Percentiles rank a stretch among this genome's conserved stretches.
Conservation (phyloP, 2,329 filamentous ascomycete species). For the Dissoconium aciculare region DNA sequence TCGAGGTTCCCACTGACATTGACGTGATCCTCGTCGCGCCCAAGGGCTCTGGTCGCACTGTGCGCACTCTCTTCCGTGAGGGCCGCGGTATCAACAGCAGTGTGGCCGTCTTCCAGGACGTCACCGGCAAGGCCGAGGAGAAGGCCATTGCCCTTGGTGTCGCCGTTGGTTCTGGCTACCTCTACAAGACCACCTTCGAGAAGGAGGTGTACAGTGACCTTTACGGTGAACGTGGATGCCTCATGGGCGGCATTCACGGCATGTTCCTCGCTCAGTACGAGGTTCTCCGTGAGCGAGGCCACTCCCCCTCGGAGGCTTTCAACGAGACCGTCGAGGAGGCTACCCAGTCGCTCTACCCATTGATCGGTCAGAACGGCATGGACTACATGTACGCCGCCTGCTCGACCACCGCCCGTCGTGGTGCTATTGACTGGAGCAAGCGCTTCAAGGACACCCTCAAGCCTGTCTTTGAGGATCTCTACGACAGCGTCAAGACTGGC, state of each 20-base stretch:
- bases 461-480: conserved; percentile 96
- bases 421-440: conserved; percentile 96
- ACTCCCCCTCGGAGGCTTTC: conserved; percentile 96
- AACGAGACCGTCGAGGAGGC: conserved; percentile 99
- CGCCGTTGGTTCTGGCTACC: conserved; percentile 91
- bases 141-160: conserved; percentile 94
- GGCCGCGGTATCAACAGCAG: conserved; percentile 99
- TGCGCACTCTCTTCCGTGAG: conserved; percentile 97
- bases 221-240: conserved; percentile 98
- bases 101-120: conserved; percentile 95
- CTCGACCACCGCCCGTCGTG: conserved; percentile 94
- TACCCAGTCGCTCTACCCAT: conserved; percentile 91
- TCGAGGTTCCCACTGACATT: conserved; percentile 87
- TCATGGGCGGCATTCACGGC: conserved; percentile 99
- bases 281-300: conserved; percentile 95
- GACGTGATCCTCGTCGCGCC: conserved; percentile 99
- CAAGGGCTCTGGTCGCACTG: conserved; percentile 97
- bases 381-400: conserved; percentile 99
- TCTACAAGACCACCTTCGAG: conserved; percentile 99
- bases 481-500: conserved; percentile 81
- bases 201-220: conserved; percentile 99
- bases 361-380: conserved; percentile 96
- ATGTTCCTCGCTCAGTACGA: conserved; percentile 99
- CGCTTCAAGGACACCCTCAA: conserved; percentile 97
- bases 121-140: conserved; percentile 95